Percentiles rank a stretch among this genome's conserved stretches.
These are phyloP conservation scores for Canna indica DNA, from an alignment of 176 grass and related monocot species.

Conservation along the genomic window DNA sequence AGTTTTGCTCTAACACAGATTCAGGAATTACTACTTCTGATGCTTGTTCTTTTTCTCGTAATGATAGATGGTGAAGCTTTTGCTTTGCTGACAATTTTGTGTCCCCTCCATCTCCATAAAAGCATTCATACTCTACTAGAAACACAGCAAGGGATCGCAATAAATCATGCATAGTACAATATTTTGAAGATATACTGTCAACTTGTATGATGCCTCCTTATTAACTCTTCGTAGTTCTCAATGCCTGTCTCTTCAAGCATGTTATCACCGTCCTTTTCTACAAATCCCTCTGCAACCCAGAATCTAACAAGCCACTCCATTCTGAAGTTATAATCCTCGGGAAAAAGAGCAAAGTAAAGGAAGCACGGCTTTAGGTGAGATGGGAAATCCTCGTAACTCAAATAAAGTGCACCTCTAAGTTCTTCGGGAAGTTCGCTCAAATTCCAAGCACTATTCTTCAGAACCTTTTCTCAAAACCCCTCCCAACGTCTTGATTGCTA, in stretches of 20 bases:
- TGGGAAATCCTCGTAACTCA: conserved; percentile 37
- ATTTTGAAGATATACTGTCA: neutral
- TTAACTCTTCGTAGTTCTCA: conserved; percentile 32
- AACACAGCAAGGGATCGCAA: conserved; percentile 21
- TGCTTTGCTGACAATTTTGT: no score
- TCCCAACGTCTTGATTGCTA: conserved; percentile 27
- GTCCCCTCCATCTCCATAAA: neutral
- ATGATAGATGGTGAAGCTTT: neutral
- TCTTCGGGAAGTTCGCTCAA: conserved; percentile 5
- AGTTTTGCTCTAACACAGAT: neutral
- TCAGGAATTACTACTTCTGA: neutral
- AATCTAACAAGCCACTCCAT: neutral
- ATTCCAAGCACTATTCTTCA: conserved; percentile 19
- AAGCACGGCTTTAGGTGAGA: conserved; percentile 40
- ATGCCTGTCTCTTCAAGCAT: neutral
- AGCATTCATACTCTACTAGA: conserved; percentile 10
- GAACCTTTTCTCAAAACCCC: conserved; percentile 14
- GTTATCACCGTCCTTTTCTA: neutral
- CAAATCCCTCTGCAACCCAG: conserved; percentile 41
- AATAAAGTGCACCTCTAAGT: conserved; percentile 14
- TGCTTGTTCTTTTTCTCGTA: neutral
- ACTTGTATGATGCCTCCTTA: conserved; percentile 25
- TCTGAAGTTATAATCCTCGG: neutral
- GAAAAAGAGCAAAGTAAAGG: conserved; percentile 27
- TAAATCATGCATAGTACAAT: conserved; percentile 22